Evolutionary conservation across 176 grass and related monocot genomes (phyloP), one percentile per base, ranked within the genome.

Genomic region (Hyparrhenia diplandra): DNA sequence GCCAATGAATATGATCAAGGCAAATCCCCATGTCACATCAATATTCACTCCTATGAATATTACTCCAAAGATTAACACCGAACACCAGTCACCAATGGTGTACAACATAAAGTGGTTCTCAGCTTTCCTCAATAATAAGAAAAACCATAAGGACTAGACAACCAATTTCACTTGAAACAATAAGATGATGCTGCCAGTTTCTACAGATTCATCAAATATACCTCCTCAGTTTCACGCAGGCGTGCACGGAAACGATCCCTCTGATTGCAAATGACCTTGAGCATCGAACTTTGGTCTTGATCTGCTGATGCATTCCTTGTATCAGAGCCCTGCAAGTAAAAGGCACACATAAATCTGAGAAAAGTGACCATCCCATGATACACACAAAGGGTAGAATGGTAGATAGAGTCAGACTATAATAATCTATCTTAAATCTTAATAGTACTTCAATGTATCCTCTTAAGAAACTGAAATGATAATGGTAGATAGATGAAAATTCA

Each of bases 271-370:
- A 99, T 99, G 68, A 99, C 97, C 86, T 99, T 95, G 27, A 96
- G 91, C 97, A 99, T 99, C 52, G 97, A 99, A 91, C 85, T 99
- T 87, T 99, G 93, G 74, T 99, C 93, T 88, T 99, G 97, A 79
- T 99, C 97, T 68, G 85, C 80, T 60, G 83, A 49, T 79, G 78
- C 59, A 79, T 90, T 64, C 71, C 88, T 95, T 90, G 92, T 76
- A 91, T 99, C 96, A 73, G 76, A 81, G 71, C 92, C 96, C 96
- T 99, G 84, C 81, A 78, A 87, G 70, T 58, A 64, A 78, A 79
- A 68, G 62, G 10, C 28, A 58, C 35, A 66, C 17, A 45, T 57
- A 1, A 87, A 64, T 70, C 8, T 51, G 36, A 21, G 66, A 77
- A 67, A 70, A 71, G 54, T 31, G 30, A 10, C 5, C 32, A 65